Percentiles rank a stretch among this genome's conserved stretches.
These are phyloP conservation scores for Sclerotinia minor DNA, from an alignment of 2,329 filamentous ascomycete species.

Conservation along the genomic window DNA sequence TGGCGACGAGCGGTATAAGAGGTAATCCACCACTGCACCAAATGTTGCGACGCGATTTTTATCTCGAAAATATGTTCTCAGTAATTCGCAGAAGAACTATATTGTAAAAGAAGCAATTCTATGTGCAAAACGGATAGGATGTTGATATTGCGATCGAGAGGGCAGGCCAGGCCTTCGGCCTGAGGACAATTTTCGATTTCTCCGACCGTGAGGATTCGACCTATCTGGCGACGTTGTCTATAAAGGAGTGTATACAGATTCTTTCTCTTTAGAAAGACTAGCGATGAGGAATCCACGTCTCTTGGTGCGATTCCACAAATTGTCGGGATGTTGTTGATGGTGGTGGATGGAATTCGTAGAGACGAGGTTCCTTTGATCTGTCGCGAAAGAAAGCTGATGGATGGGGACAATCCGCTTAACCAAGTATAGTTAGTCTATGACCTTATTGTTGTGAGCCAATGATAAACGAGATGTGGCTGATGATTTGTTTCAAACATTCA, in stretches of 20 bases:
- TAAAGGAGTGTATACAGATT: slow-evolving; percentile 37
- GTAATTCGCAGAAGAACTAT: slow-evolving; percentile 24
- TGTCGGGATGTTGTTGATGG: slow-evolving; percentile 28
- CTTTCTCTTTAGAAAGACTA: slow-evolving; percentile 40
- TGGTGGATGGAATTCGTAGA: slow-evolving; percentile 26
- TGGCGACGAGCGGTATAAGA: slow-evolving; percentile 28
- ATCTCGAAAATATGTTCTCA: slow-evolving; percentile 24
- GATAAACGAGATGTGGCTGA: slow-evolving; percentile 20
- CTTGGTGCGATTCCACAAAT: slow-evolving; percentile 40
- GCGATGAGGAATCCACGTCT: slow-evolving; percentile 41
- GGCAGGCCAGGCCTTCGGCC: slow-evolving; percentile 37
- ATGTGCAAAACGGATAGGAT: slow-evolving; percentile 35
- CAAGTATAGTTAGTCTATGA: slow-evolving; percentile 3
- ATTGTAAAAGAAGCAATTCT: slow-evolving; percentile 28
- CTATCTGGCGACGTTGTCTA: slow-evolving; percentile 30
- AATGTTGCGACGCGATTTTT: slow-evolving; percentile 35
- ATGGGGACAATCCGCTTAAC: slow-evolving; percentile 14
- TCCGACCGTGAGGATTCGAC: slow-evolving; percentile 34
- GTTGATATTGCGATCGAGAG: slow-evolving; percentile 37
- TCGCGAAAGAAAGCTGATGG: slow-evolving; percentile 25
- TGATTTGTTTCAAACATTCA: slow-evolving; percentile 15
- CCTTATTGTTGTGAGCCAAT: slow-evolving; percentile 6
- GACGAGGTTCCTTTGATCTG: slow-evolving; percentile 24
- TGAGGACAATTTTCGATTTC: slow-evolving; percentile 32
- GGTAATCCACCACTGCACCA: slow-evolving; percentile 26